A percentile compares a stretch with the other conserved stretches of the same genome.
Evolutionary conservation across 1,284 basidiomycete genomes (phyloP).

Genomic region (Leccinum subrobustum): DNA sequence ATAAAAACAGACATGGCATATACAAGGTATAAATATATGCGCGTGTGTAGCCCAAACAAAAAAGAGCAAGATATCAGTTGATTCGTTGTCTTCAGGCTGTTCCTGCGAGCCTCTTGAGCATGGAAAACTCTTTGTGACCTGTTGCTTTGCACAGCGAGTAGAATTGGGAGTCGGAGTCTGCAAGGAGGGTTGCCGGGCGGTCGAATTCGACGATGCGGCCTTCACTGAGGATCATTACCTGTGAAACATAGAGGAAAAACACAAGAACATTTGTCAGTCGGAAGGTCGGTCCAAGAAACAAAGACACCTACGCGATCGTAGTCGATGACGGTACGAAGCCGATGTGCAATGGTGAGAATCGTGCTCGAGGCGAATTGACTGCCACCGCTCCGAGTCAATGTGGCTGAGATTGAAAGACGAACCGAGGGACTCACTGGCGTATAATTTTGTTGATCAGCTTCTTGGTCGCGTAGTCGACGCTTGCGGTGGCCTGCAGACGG

Average conservation of each 20-base stretch:
- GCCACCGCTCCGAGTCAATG: conserved; percentile 14
- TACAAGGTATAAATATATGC: conserved; percentile 10
- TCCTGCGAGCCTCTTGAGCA: conserved; percentile 67
- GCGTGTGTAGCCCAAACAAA: not conserved
- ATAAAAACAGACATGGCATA: not conserved
- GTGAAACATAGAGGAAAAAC: not conserved
- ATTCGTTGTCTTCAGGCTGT: conserved; percentile 29
- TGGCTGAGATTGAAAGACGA: no score
- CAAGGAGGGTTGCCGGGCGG: conserved; percentile 64
- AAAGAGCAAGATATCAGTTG: not conserved
- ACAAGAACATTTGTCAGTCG: not conserved
- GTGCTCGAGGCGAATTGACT: conserved; percentile 66
- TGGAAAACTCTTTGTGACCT: conserved; percentile 76
- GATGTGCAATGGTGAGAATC: conserved; percentile 71
- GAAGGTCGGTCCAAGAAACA: conserved; percentile 2
- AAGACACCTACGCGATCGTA: conserved; percentile 52
- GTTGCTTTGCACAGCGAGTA: conserved; percentile 80
- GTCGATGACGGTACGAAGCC: conserved; percentile 67
- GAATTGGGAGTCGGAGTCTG: conserved; percentile 67
- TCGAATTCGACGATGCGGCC: conserved; percentile 85
- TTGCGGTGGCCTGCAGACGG: conserved; percentile 17
- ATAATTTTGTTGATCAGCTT: no score
- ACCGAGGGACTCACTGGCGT: no score
- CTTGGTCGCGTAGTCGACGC: no score
- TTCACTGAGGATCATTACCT: conserved; percentile 89